A percentile compares a stretch with the other conserved stretches of the same genome.
Evolutionary conservation across 352 stramenopile genomes (phyloP).

Genomic region (Phytopythium aichiense): DNA sequence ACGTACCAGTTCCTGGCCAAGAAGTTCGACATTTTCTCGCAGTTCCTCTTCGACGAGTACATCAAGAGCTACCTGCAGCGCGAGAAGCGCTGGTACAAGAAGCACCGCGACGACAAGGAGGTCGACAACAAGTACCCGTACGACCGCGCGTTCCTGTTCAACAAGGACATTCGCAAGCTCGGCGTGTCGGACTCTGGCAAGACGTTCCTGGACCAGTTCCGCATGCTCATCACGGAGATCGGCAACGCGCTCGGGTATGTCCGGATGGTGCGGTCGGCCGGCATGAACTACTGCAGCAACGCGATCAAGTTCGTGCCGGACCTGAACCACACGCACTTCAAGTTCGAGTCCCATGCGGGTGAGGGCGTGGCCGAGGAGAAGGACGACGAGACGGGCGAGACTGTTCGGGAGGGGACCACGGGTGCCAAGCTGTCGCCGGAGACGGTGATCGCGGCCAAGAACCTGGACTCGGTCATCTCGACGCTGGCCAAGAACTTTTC

Average conservation of each 20-base stretch:
- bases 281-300: slow-evolving; percentile 92
- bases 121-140: slow-evolving; percentile 94
- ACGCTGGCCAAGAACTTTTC: slow-evolving; percentile 89
- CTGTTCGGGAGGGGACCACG: slow-evolving; percentile 37
- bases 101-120: slow-evolving; percentile 85
- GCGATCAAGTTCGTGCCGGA: slow-evolving; percentile 92
- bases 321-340: slow-evolving; percentile 84
- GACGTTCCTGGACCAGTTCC: slow-evolving; percentile 90
- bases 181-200: slow-evolving; percentile 82
- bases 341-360: slow-evolving; percentile 70
- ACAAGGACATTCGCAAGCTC: slow-evolving; percentile 88
- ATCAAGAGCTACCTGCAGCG: slow-evolving; percentile 92
- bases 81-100: slow-evolving; percentile 92
- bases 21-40: slow-evolving; percentile 89
- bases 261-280: slow-evolving; percentile 90
- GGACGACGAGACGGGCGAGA: slow-evolving; percentile 51
- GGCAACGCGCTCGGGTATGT: slow-evolving; percentile 93
- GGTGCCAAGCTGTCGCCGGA: slow-evolving; percentile 73
- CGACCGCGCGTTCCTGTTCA: slow-evolving; percentile 88
- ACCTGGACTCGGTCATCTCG: slow-evolving; percentile 84
- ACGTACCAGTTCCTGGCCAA: slow-evolving; percentile 94
- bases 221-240: slow-evolving; percentile 90
- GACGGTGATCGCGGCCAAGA: slow-evolving; percentile 79
- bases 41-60: slow-evolving; percentile 94
- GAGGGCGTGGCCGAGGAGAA: slow-evolving; percentile 51